Percentiles rank a stretch among this genome's conserved stretches.
Conservation (phyloP, 176 grass and related monocot genomes). For the Puya raimondii region DNA sequence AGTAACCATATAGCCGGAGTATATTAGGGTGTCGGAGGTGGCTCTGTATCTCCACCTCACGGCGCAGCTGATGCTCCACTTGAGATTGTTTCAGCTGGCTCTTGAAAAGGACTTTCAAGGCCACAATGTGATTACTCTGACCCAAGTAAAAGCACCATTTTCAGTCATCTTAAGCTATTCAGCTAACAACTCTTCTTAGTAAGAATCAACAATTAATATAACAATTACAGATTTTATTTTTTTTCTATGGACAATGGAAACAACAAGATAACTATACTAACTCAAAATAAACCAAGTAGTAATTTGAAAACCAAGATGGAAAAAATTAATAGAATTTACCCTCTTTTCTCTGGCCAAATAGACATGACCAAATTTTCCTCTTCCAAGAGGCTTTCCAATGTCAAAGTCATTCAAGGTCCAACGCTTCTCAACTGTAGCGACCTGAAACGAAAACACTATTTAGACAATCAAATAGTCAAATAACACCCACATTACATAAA, state of each 20-base stretch:
- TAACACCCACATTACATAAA: neutral
- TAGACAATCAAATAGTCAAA: neutral
- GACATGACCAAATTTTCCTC: constrained; percentile 95
- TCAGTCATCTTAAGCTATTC: neutral
- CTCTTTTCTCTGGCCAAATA: constrained; percentile 86
- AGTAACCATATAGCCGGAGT: constrained; percentile 81
- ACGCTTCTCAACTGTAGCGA: constrained; percentile 44
- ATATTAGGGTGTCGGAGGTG: constrained; percentile 80
- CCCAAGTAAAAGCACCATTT: neutral
- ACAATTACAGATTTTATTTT: neutral
- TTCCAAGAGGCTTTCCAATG: constrained; percentile 77
- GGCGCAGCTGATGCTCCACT: constrained; percentile 77
- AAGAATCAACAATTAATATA: neutral
- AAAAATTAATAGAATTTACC: constrained; percentile 24
- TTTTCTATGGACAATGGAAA: neutral
- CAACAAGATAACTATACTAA: neutral
- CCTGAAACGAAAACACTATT: constrained; percentile 27
- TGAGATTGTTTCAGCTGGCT: constrained; percentile 82
- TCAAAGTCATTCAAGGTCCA: constrained; percentile 81
- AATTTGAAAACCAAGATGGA: neutral
- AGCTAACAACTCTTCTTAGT: neutral
- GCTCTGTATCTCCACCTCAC: constrained; percentile 88
- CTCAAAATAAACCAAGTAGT: neutral
- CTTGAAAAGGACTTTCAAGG: constrained; percentile 96
- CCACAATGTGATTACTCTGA: constrained; percentile 83